Base-by-base conservation (phyloP, 176 grass and related monocot genomes). In the Hordeum marinum region DNA sequence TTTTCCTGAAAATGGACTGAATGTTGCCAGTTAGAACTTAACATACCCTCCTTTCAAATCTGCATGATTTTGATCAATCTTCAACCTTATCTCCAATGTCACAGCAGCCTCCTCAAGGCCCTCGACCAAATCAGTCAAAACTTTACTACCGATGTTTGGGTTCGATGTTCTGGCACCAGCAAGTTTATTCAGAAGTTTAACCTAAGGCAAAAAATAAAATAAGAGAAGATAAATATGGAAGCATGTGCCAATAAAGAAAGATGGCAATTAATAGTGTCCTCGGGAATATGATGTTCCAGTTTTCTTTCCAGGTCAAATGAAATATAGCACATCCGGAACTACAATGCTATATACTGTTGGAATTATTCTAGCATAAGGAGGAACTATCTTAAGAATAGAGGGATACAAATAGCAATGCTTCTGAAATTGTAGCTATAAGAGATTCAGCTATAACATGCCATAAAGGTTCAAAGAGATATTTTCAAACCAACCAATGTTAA, bases 141-240 rank as follows among this genome's bases (percentile, higher is more conserved):
- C 77, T 90, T 91, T 79, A 82, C 91, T 92, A 58, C 86, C 90
- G 55, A 36, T 25, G 50, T 87, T 85, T 85, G 91, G 88, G 84
- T 87, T 90, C 75, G 79, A 88, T 86, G 88, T 74, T 92, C 84
- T 91, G 42, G 89, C 79, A 24, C 88, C 85, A 82, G 91, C 96
- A 81, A 98, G 93, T 89, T 92, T 96, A 88, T 99, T 99, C 84
- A 96, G 80, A 85, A 99, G 91, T 91, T 99, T 96, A 36, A 99
- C 96, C 93, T 99, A 82, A 8, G 40, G 24, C 13, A 73, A 45
- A 45, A 45, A 45, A 71, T 11, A 71, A 43, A 72, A 73, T 9
- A 63, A 35, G 72, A 57, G 52, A 64, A 79, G 27, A 23, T 46
- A 76, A 20, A 8, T 68, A 39, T 72, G 17, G 55, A 78, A 37